Percentiles rank a stretch among this genome's conserved stretches.
Conservation (phyloP, 139 green algal species). For the Tetradesmus lagerheimii region DNA sequence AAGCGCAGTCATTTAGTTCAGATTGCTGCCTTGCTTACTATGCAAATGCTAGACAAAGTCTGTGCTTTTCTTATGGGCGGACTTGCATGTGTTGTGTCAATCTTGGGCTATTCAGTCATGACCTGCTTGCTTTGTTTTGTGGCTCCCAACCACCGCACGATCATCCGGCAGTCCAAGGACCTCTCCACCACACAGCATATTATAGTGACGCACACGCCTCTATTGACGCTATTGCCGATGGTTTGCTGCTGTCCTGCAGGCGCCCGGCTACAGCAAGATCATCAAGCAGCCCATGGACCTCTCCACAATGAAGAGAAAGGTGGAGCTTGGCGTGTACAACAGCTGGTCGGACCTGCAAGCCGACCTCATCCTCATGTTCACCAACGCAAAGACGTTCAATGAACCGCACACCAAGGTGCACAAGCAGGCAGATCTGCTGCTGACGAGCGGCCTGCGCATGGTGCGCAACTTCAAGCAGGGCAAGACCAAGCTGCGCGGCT, state of each 20-base stretch:
- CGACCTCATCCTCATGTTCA: conserved; percentile 68
- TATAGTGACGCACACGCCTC: too few relatives aligned
- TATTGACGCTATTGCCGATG: too few relatives aligned
- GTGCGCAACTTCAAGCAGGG: conserved; percentile 35
- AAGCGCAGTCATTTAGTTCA: too few relatives aligned
- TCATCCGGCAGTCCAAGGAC: too few relatives aligned
- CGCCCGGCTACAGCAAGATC: conserved; percentile 69
- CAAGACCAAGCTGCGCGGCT: conserved; percentile 18
- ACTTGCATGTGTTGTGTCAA: too few relatives aligned
- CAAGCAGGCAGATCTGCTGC: conserved; percentile 47
- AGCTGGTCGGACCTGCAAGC: conserved; percentile 64
- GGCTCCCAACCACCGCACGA: too few relatives aligned
- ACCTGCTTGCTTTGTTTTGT: too few relatives aligned
- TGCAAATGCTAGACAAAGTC: too few relatives aligned
- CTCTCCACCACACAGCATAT: too few relatives aligned
- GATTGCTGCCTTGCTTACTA: too few relatives aligned
- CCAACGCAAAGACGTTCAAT: conserved; percentile 78
- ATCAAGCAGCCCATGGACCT: conserved; percentile 91
- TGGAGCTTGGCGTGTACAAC: conserved; percentile 62
- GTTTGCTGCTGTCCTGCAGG: conserved; percentile 31
- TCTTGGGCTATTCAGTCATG: too few relatives aligned
- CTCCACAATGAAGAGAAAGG: conserved; percentile 74
- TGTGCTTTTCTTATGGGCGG: too few relatives aligned
- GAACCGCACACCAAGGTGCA: conserved; percentile 46
- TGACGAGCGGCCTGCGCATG: conserved; percentile 16